phyloP scores from a whole-genome alignment of 2,329 filamentous ascomycete species.

The Apiospora phragmitis region DNA sequence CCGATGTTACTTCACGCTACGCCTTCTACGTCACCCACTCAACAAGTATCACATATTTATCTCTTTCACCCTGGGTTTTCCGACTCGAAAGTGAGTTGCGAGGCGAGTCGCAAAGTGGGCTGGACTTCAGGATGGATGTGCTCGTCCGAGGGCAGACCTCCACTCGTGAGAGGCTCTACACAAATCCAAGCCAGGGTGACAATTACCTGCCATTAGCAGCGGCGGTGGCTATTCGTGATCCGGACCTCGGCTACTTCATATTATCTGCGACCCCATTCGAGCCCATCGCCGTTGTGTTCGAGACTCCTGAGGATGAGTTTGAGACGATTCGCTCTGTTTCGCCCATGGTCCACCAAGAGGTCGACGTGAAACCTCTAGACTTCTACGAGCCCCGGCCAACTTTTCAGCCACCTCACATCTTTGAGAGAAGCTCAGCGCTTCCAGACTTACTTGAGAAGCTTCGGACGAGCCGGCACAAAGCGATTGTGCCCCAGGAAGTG shows the following conservation, averaged over 20 bases:
- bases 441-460: conserved; percentile 56
- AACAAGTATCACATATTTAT: conserved; percentile 60
- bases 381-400: conserved; percentile 65
- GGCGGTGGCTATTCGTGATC: conserved; percentile 55
- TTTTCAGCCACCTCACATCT: conserved; percentile 62
- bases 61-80: conserved; percentile 63
- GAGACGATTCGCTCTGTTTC: conserved; percentile 44
- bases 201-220: conserved; percentile 53
- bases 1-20: conserved; percentile 62
- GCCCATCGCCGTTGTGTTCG: conserved; percentile 60
- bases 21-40: conserved; percentile 64
- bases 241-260: conserved; percentile 64
- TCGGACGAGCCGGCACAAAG: conserved; percentile 60
- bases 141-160: conserved; percentile 59
- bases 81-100: conserved; percentile 62
- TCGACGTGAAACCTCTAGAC: conserved; percentile 47
- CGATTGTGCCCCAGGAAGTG: conserved; percentile 65
- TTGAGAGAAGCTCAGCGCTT: conserved; percentile 58
- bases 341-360: conserved; percentile 42
- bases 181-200: conserved; percentile 47
- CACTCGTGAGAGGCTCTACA: conserved; percentile 57
- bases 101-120: conserved; percentile 56
- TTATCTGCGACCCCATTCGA: conserved; percentile 60
- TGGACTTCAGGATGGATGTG: conserved; percentile 62
- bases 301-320: conserved; percentile 55